These are phyloP conservation scores for Nosema bombycis DNA, from an alignment of 371 early-diverging fungal species.

Conservation along the genomic window DNA sequence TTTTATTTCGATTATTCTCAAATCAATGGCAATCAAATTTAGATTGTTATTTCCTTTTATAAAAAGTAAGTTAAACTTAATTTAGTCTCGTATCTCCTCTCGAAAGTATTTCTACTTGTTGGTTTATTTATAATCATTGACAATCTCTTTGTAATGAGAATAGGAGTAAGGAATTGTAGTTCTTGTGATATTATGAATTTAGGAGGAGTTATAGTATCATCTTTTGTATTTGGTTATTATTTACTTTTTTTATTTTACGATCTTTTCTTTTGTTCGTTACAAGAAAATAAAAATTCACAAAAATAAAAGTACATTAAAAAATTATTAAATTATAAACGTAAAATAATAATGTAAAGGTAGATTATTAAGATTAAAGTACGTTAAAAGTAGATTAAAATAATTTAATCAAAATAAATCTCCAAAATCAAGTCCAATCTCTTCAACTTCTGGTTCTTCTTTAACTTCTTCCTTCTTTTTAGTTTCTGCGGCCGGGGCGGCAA, in stretches of 20 bases:
- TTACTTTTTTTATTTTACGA: background rate
- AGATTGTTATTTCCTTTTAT: constrained; percentile 11
- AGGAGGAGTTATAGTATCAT: background rate
- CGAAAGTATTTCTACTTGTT: constrained; percentile 28
- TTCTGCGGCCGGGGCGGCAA: constrained; percentile 1
- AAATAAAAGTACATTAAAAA: background rate
- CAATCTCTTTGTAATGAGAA: constrained; percentile 46
- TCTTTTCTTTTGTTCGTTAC: background rate
- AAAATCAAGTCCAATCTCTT: constrained; percentile 47
- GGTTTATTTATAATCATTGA: constrained; percentile 43
- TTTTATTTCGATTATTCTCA: constrained; percentile 8
- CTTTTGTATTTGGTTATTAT: constrained; percentile 3
- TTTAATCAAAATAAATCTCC: constrained; percentile 23
- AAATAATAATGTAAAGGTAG: constrained; percentile 5
- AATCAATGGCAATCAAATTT: constrained; percentile 9
- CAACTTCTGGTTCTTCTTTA: constrained; percentile 38
- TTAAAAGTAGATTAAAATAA: background rate
- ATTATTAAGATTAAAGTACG: background rate
- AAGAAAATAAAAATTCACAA: background rate
- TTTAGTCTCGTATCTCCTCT: constrained; percentile 34
- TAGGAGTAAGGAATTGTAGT: constrained; percentile 36
- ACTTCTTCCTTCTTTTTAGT: constrained; percentile 30
- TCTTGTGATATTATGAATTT: constrained; percentile 7
- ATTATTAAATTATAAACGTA: too few species aligned
- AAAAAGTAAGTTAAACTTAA: constrained; percentile 39